phyloP scores from a whole-genome alignment of 2,329 filamentous ascomycete genomes.

The Albophoma yamanashiensis region DNA sequence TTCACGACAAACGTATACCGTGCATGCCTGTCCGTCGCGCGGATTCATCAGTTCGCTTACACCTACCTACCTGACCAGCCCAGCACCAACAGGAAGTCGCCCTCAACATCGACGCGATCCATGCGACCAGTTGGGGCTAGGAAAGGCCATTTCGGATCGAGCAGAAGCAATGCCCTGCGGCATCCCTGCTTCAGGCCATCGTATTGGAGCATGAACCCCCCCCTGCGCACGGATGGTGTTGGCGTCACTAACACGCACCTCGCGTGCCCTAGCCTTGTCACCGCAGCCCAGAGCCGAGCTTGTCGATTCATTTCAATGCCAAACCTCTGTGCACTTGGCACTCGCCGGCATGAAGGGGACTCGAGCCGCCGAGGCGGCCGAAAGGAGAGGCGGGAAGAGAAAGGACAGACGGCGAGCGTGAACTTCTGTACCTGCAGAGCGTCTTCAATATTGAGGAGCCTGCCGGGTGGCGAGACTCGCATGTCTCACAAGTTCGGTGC shows the following conservation, averaged over 20 bases:
- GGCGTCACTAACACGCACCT: not conserved
- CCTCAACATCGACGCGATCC: not conserved
- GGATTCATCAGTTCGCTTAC: not conserved
- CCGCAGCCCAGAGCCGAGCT: not conserved
- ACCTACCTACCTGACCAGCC: not conserved
- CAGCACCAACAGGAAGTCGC: not conserved
- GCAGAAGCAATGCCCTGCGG: not conserved
- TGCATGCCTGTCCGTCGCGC: not conserved
- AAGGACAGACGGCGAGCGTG: not conserved
- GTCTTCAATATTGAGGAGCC: not conserved
- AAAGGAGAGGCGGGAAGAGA: too few species aligned
- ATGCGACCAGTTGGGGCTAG: not conserved
- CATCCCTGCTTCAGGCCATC: not conserved
- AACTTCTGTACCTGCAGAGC: not conserved
- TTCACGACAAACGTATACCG: too few species aligned
- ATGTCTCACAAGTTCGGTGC: not conserved
- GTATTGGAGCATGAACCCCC: not conserved
- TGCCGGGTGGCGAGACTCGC: not conserved
- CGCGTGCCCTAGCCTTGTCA: not conserved
- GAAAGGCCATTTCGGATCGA: not conserved
- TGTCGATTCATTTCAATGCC: not conserved
- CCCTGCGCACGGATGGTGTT: not conserved
- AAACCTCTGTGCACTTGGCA: not conserved
- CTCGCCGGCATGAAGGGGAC: not conserved
- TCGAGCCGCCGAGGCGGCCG: not conserved